Base-by-base conservation (phyloP, 1,139 yeast genomes). In the Yamadazyma sp. region DNA sequence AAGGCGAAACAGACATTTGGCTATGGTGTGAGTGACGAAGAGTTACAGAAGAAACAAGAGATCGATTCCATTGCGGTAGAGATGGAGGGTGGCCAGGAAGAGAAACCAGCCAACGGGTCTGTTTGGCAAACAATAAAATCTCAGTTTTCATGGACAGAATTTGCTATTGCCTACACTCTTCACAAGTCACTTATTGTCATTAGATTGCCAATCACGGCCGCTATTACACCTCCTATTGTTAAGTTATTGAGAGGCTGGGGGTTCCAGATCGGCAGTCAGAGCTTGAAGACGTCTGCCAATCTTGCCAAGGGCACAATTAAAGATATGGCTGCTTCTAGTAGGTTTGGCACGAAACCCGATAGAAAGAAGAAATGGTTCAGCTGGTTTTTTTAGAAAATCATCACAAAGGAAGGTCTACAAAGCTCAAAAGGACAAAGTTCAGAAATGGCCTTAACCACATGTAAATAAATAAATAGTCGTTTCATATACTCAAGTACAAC, bases 141-240 rank as follows among this genome's bases (percentile, higher is more conserved):
- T 8, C 73, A 67, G 51, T 71, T 71, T 45, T 70, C 76, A 11
- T 70, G 73, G 73, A 67, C 76, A 2, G 97, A 92, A 59, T 80
- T 88, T 51, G 82, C 88, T 14, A 75, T 94, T 46, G 98, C 98
- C 0, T 92, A 92, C 59, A 96, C 96, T 4, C 69, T 92, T 38
- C 98, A 92, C 68, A 92, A 94, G 65, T 79, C 94, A 5, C 71
- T 90, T 45, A 76, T 84, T 10, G 78, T 92, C 48, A 73, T 88
- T 31, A 76, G 99, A 48, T 66, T 92, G 7, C 98, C 99, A 10
- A 62, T 89, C 29, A 84, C 97, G 1, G 97, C 97, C 0, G 96
- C 96, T 5, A 76, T 90, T 14, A 89, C 97, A 0, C 99, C 98
- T 1, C 60, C 80, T 4, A 73, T 88, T 2, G 96, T 88, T 12